Base-by-base conservation (phyloP, 257 asterid genomes). In the Solanum virginianum region DNA sequence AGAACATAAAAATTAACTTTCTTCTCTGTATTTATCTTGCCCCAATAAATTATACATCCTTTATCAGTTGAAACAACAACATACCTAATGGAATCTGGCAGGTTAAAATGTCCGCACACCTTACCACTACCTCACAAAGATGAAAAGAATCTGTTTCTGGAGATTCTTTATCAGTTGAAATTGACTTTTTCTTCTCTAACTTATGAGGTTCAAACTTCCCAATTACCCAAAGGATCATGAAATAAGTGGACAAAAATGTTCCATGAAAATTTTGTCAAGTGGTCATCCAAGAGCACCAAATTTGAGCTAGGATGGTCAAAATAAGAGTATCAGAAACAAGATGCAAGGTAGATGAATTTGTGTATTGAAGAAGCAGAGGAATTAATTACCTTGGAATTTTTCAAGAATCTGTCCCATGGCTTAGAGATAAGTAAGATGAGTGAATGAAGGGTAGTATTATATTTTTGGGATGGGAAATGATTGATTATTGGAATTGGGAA, bases 331-430 rank as follows among this genome's bases (percentile, higher is more conserved):
- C 32, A n/a, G 41, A 26, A 65, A 65, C 72, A 66, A 29, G 13
- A 68, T 32, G 47, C 22, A 66, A 32, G 8, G 22, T 66, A 66
- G 22, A 15, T 65, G 68, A 32, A n/a, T 60, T n/a, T 60, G 32
- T 60, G 8, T 22, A 12, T 41, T 62, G 6, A 63, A 36, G 15
- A 59, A 22, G 18, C 39, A 49, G 15, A 56, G 11, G 14, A 10
- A 45, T 16, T 18, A 16, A n/a, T 68, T 93, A 94, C 98, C 97
- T 91, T 91, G 87, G n/a, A 94, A 3, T 80, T 91, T 94, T 20
- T 90, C 95, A 56, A 95, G 95, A 89, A 95, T 83, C 83, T 95
- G 97, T 59, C 98, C 98, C 98, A 95, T 95, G 89, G 88, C 84
- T 89, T 74, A 69, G 84, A 87, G 70, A 63, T 63, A 11, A 51